Conservation (phyloP, 176 grass and related monocot species). For the Oryza meyeriana region DNA sequence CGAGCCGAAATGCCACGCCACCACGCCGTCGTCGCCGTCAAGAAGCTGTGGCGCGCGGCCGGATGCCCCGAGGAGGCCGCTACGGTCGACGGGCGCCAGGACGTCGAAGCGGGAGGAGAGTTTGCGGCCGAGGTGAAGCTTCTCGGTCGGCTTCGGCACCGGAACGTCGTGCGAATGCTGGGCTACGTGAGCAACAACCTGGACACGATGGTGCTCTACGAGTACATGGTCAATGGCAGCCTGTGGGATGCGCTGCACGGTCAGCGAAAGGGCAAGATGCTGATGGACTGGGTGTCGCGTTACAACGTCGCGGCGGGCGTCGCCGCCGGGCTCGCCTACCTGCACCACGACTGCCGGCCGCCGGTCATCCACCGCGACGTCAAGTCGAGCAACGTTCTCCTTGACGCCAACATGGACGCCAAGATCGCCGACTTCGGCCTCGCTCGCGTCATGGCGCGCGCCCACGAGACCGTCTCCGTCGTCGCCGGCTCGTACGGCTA, state of each 20-base stretch:
- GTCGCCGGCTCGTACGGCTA: conserved; percentile 95
- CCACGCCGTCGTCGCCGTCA: conserved; percentile 76
- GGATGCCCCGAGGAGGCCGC: conserved; percentile 42
- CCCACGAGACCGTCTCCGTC: conserved; percentile 75
- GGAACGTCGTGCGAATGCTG: conserved; percentile 86
- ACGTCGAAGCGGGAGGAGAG: conserved; percentile 47
- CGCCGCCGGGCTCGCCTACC: conserved; percentile 79
- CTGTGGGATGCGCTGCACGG: conserved; percentile 93
- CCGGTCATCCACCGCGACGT: conserved; percentile 92
- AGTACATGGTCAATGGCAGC: conserved; percentile 95
- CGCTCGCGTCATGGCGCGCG: conserved; percentile 73
- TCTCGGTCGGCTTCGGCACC: conserved; percentile 79
- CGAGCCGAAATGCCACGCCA: conserved; percentile 81
- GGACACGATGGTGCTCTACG: conserved; percentile 95
- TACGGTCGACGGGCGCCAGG: conserved; percentile 9
- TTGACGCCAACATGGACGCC: conserved; percentile 76
- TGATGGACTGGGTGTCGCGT: conserved; percentile 78
- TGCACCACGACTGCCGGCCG: conserved; percentile 93
- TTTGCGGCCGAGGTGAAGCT: conserved; percentile 76
- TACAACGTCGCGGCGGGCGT: conserved; percentile 87
- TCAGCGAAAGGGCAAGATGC: conserved; percentile 48
- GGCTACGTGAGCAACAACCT: conserved; percentile 84
- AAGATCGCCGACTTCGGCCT: conserved; percentile 92
- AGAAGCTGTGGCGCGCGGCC: conserved; percentile 77
- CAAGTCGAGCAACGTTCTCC: conserved; percentile 97